These are phyloP conservation scores for Sporothrix brasiliensis DNA, from an alignment of 2,329 filamentous ascomycete genomes.

Conservation along the genomic window DNA sequence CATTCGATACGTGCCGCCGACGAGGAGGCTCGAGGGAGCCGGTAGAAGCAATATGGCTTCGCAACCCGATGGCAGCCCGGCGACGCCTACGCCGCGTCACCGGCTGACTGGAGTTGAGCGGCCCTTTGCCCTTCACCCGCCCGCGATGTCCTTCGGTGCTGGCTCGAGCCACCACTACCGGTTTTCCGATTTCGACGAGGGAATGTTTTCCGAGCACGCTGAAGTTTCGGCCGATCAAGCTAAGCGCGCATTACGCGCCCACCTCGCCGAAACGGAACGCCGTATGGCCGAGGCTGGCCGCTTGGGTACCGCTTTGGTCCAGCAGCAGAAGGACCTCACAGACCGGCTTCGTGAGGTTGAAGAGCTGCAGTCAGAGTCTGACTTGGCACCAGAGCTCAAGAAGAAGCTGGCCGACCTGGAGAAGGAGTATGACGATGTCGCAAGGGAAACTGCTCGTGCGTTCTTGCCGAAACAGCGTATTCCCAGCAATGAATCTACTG, in stretches of 20 bases:
- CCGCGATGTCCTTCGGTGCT: constrained; percentile 35
- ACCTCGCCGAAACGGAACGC: constrained; percentile 88
- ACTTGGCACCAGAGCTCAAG: constrained; percentile 80
- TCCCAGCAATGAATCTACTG: constrained; percentile 65
- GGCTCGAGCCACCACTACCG: constrained; percentile 66
- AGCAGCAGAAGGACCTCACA: constrained; percentile 81
- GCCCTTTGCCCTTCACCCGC: constrained; percentile 34
- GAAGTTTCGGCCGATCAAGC: constrained; percentile 79
- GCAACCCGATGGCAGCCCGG: constrained; percentile 35
- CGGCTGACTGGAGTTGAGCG: constrained; percentile 32
- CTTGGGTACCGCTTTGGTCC: constrained; percentile 81
- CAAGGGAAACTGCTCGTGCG: constrained; percentile 82
- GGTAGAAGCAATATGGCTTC: constrained; percentile 31
- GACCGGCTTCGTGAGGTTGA: constrained; percentile 85
- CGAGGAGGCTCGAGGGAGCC: constrained; percentile 28
- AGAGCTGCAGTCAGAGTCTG: constrained; percentile 70
- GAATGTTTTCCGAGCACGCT: constrained; percentile 77
- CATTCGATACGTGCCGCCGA: not conserved
- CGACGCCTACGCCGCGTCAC: constrained; percentile 36
- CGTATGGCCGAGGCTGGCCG: constrained; percentile 89
- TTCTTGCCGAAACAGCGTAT: constrained; percentile 84
- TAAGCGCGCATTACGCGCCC: constrained; percentile 84
- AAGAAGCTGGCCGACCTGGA: constrained; percentile 84
- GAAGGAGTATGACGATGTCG: constrained; percentile 92
- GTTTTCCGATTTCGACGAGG: constrained; percentile 77